A percentile compares a stretch with the other conserved stretches of the same genome.
phyloP scores from a whole-genome alignment of 495 filamentous ascomycete genomes.

The Penicillium herquei region DNA sequence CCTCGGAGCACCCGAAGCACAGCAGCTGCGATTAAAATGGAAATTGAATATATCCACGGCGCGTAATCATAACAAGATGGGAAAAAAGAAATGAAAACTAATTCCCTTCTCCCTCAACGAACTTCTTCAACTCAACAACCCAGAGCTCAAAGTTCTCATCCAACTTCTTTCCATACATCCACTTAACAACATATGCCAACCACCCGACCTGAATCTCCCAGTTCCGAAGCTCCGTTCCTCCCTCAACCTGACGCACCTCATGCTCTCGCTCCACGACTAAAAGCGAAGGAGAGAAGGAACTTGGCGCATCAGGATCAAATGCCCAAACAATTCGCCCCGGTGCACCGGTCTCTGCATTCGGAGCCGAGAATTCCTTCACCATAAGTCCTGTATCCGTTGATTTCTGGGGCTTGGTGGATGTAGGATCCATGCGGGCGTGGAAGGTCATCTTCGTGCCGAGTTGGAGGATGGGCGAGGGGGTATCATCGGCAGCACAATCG shows the following conservation, averaged over 20 bases:
- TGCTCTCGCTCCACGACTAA: conserved; percentile 41
- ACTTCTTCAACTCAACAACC: conserved; percentile 39
- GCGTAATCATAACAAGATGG: background rate
- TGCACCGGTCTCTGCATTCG: conserved; percentile 16
- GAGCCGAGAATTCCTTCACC: conserved; percentile 32
- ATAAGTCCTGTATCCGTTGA: conserved; percentile 22
- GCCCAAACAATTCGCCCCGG: conserved; percentile 40
- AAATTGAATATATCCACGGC: background rate
- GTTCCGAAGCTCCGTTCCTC: conserved; percentile 38
- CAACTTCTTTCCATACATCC: conserved; percentile 36
- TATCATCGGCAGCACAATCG: background rate
- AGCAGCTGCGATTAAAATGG: background rate
- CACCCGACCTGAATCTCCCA: conserved; percentile 44
- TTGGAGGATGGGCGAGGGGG: conserved; percentile 31
- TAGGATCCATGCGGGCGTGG: conserved; percentile 44
- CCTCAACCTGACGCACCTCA: conserved; percentile 32
- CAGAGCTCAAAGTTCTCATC: conserved; percentile 37
- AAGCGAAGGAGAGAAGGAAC: conserved; percentile 25
- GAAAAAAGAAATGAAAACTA: too few relatives aligned
- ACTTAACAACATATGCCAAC: conserved; percentile 39
- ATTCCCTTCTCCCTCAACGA: conserved; percentile 22
- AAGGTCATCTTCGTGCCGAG: conserved; percentile 38
- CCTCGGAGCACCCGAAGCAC: too few relatives aligned
- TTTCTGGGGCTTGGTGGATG: conserved; percentile 27
- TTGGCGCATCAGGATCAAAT: conserved; percentile 25